Base-by-base conservation (phyloP, 805 yeast species). In the Metschnikowia continentalis region DNA sequence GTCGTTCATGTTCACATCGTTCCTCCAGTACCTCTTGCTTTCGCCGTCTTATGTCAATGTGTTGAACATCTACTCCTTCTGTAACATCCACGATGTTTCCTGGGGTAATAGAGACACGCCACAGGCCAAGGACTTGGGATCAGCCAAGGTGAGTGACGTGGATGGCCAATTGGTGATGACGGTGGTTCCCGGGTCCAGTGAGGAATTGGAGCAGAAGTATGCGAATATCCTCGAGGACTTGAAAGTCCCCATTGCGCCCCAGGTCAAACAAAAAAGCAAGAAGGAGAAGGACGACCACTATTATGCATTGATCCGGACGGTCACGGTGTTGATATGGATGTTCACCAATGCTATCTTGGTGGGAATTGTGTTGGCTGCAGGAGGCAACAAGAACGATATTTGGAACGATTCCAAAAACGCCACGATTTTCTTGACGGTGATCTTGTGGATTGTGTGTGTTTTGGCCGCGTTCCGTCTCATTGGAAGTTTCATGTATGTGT, bases 51-150 rank as follows among this genome's bases (percentile, higher is more conserved):
- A 91, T 67, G 84, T 90, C 69, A 91, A 92, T 62, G 92, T 91
- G 48, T 75, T 92, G 64, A 90, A 90, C 67, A 92, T 92, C 54
- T 92, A 92, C 69, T 96, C 98, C 2, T 91, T 92, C 67, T 91
- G 97, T 74, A 92, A 92, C 69, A 86, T 92, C 54, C 96, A 92
- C 67, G 99, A 92, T 73, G 84, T 92, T 44, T 88, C 97, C 6
- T 92, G 98, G 98, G 98, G 98, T 66, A 92, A 96, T 3, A 89
- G 91, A 67, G 96, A 96, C 44, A 89, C 84, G 46, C 82, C 81
- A 10, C 60, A 59, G 46, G 82, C 74, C 63, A 80, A 74, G 70
- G 96, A 80, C 67, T 76, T 94, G 60, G 98, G 97, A 53, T 83
- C 85, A 42, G 97, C 96, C 22, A 88, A 85, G 61, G 65, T 88